Evolutionary conservation across 1,284 basidiomycete genomes (phyloP).

Genomic region (Coniferiporia weirii): DNA sequence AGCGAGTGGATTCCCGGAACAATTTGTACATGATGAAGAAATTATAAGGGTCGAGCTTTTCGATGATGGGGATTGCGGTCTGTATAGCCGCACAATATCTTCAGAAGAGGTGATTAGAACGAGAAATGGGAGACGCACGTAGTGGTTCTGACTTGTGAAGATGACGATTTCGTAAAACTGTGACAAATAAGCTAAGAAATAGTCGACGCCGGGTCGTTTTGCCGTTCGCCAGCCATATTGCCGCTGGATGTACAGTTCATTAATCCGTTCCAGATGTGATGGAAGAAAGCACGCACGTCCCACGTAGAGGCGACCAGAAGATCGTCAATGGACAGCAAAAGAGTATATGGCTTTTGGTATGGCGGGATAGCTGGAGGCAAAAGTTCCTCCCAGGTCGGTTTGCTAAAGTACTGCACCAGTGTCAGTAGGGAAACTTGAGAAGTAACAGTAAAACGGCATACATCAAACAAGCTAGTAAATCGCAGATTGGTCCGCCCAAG

Average conservation of each 20-base stretch:
- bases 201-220: constrained; percentile 94
- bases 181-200: constrained; percentile 94
- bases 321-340: constrained; percentile 90
- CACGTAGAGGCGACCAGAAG: constrained; percentile 88
- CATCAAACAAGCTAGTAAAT: constrained; percentile 59
- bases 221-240: constrained; percentile 87
- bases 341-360: constrained; percentile 87
- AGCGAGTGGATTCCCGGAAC: constrained; percentile 86
- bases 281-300: constrained; percentile 66
- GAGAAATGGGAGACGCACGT: constrained; percentile 51
- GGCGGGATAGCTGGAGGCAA: constrained; percentile 85
- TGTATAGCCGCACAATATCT: constrained; percentile 28
- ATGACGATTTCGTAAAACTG: constrained; percentile 98
- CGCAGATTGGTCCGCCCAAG: constrained; percentile 58
- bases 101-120: not conserved
- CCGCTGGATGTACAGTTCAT: constrained; percentile 42
- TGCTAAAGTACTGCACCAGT: constrained; percentile 70
- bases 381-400: constrained; percentile 89
- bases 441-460: constrained; percentile 30
- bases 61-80: constrained; percentile 87
- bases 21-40: constrained; percentile 88
- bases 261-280: not conserved
- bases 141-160: constrained; percentile 89
- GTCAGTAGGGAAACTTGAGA: constrained; percentile 8
- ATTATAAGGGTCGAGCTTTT: constrained; percentile 92